Conservation (phyloP, 257 asterid species). For the Lycium barbarum region DNA sequence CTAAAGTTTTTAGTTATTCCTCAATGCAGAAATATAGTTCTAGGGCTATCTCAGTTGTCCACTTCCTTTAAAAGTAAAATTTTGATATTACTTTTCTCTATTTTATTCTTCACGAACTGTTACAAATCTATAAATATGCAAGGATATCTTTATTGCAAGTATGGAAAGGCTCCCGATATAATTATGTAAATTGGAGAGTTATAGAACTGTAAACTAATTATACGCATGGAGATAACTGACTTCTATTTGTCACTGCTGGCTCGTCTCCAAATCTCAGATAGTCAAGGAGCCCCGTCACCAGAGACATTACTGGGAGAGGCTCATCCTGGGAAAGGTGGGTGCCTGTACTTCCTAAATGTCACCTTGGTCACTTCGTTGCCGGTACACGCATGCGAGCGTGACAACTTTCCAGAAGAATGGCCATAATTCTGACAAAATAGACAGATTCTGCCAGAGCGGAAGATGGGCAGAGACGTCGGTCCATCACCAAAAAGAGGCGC, state of each 20-base stretch:
- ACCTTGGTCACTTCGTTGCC: not conserved
- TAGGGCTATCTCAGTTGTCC: slow-evolving; percentile 20
- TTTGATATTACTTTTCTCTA: not conserved
- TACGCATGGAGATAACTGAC: not conserved
- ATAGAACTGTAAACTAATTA: slow-evolving; percentile 14
- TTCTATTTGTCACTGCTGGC: slow-evolving; percentile 2
- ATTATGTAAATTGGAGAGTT: slow-evolving; percentile 8
- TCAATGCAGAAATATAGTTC: slow-evolving; percentile 6
- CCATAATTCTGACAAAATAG: slow-evolving; percentile 6
- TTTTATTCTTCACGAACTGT: not conserved
- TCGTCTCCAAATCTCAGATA: not conserved
- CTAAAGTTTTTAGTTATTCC: not conserved
- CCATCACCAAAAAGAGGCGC: not conserved
- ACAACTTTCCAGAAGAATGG: not conserved
- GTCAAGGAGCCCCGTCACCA: not conserved
- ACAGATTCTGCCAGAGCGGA: not conserved
- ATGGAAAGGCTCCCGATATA: slow-evolving; percentile 23
- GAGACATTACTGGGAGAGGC: slow-evolving; percentile 4
- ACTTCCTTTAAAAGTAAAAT: not conserved
- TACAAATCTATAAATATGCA: slow-evolving; percentile 2
- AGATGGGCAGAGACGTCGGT: not conserved
- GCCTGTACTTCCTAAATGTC: not conserved
- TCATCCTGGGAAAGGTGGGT: not conserved
- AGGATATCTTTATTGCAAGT: slow-evolving; percentile 9
- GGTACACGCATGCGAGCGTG: not conserved